A percentile compares a stretch with the other conserved stretches of the same genome.
These are phyloP conservation scores for Ramicandelaber brevisporus DNA, from an alignment of 192 early-diverging fungal genomes.

Conservation along the genomic window DNA sequence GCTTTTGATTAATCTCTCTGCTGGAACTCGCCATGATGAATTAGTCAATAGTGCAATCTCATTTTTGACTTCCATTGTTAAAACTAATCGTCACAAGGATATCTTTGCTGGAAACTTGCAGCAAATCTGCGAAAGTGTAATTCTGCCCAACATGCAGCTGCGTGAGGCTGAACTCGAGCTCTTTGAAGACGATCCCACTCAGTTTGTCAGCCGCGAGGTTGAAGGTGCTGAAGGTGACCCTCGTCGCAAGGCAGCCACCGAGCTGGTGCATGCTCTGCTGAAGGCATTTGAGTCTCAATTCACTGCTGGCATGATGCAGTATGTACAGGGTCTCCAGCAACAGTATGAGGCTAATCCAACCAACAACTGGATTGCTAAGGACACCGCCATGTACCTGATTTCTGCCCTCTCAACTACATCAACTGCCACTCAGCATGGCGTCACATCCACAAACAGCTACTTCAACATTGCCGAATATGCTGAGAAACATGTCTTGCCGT, in stretches of 20 bases:
- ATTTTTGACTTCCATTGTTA: conserved; percentile 70
- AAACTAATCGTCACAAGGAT: conserved; percentile 33
- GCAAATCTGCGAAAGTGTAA: conserved; percentile 70
- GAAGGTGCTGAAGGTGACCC: conserved; percentile 83
- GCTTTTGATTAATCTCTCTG: conserved; percentile 48
- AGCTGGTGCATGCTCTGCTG: conserved; percentile 75
- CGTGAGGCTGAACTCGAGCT: conserved; percentile 74
- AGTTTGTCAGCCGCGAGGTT: conserved; percentile 75
- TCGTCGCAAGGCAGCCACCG: conserved; percentile 73
- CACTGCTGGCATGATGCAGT: conserved; percentile 54
- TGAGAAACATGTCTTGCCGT: conserved; percentile 45
- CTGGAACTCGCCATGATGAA: conserved; percentile 52
- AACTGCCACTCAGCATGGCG: conserved; percentile 52
- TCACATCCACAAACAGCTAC: conserved; percentile 55
- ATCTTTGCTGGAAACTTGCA: conserved; percentile 48
- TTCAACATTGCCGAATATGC: conserved; percentile 72
- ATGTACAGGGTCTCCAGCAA: conserved; percentile 42
- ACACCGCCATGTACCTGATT: conserved; percentile 81
- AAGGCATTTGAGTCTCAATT: conserved; percentile 66
- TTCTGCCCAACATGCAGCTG: conserved; percentile 77
- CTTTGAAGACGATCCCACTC: conserved; percentile 92
- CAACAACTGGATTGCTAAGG: conserved; percentile 78
- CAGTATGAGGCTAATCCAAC: conserved; percentile 40
- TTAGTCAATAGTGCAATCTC: conserved; percentile 75
- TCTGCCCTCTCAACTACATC: conserved; percentile 67